Evolutionary conservation across 2,329 filamentous ascomycete species (phyloP), one percentile per base, ranked within the genome.

Genomic region (Fusarium sp.): DNA sequence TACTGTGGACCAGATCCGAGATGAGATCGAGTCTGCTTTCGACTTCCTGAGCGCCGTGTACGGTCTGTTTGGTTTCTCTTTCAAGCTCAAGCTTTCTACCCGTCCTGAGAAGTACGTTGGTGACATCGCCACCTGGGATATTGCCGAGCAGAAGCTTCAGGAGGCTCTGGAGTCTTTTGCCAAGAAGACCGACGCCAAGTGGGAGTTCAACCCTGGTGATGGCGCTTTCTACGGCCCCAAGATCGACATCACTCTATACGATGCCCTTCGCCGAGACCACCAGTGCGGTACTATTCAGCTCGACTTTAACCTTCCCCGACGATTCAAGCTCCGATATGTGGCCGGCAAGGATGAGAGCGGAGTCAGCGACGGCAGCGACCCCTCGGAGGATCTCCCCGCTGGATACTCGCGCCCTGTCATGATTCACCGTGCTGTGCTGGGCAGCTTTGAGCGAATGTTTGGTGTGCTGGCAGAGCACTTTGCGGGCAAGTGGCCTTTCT

Each of bases 151-250:
- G 18, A 94, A 93, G 82, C 88, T 99, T 60, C 92, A 92, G 80
- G 88, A 92, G 70, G 94, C 95, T 20, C 88, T 99, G 58, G 90
- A 97, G 75, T 89, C 92, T 72, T 98, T 98, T 83, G 88, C 90
- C 66, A 85, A 84, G 22, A 82, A 83, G 66, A 83, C 83, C 39
- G 90, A 92, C 69, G 88, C 91, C 37, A 87, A 91, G 73, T 99
- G 97, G 97, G 93, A 94, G 82, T 87, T 98, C 61, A 98, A 98
- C 84, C 93, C 95, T 69, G 97, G 96, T 67, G 97, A 99, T 79
- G 97, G 97, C 81, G 97, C 97, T 63, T 99, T 98, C 86, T 99
- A 99, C 83, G 97, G 97, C 2, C 97, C 97, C 61, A 99, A 99
- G 90, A 98, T 98, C 78, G 97, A 99, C 79, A 97, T 99, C 80